phyloP scores from a whole-genome alignment of 2,329 filamentous ascomycete species.

The Hypoxylon sp. region DNA sequence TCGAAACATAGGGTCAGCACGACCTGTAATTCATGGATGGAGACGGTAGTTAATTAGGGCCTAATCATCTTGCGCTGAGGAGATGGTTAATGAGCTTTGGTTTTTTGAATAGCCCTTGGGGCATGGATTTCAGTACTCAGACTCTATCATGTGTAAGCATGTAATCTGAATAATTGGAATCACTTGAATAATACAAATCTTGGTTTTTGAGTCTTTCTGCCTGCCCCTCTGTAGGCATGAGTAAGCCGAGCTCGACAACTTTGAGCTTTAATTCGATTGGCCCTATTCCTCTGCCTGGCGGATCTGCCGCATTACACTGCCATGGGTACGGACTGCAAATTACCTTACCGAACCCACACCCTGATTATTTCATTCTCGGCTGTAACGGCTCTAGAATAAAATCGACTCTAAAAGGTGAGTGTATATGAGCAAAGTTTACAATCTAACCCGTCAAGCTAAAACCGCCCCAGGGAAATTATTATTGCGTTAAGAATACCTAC shows the following conservation, averaged over 20 bases:
- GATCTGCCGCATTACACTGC: conserved; percentile 13
- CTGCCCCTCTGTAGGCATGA: neutral
- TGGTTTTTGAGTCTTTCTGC: neutral
- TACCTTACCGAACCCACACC: conserved; percentile 28
- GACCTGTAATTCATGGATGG: neutral
- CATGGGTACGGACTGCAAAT: neutral
- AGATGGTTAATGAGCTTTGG: conserved; percentile 1
- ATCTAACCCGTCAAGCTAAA: conserved; percentile 18
- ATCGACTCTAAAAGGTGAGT: neutral
- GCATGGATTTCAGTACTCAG: conserved; percentile 9
- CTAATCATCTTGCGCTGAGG: conserved; percentile 1
- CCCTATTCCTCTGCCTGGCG: neutral
- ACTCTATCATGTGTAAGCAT: conserved; percentile 1
- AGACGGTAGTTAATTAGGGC: conserved; percentile 3
- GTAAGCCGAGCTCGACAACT: neutral
- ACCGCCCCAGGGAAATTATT: conserved; percentile 17
- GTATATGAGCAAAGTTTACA: neutral
- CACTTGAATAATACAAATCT: conserved; percentile 14
- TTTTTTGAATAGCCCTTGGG: neutral
- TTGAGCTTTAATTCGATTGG: neutral
- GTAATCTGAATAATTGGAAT: conserved; percentile 9
- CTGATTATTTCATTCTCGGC: conserved; percentile 27
- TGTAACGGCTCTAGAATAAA: conserved; percentile 8
- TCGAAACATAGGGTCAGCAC: neutral
- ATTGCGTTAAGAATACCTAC: conserved; percentile 11